phyloP scores from a whole-genome alignment of 1,284 basidiomycete genomes.

The Ustanciosporium gigantosporum region DNA sequence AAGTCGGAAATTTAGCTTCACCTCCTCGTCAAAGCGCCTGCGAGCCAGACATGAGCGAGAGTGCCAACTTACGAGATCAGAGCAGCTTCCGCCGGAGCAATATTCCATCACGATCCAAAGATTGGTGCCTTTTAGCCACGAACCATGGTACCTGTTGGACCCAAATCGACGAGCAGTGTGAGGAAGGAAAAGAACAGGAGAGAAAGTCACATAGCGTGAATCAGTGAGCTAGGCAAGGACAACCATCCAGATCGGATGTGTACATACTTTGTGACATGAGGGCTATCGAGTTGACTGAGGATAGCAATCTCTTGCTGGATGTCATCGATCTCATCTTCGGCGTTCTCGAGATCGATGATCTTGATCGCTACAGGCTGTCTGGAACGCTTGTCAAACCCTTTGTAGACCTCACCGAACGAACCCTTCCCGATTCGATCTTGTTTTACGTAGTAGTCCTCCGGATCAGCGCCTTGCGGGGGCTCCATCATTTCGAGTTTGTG shows the following conservation, averaged over 20 bases:
- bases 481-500: conserved; percentile 33
- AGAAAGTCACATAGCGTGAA: not conserved
- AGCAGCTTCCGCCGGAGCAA: conserved; percentile 66
- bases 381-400: conserved; percentile 49
- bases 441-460: conserved; percentile 72
- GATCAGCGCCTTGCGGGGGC: conserved; percentile 48
- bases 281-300: conserved; percentile 93
- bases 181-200: not conserved
- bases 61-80: conserved; percentile 63
- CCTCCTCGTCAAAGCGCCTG: too few species aligned
- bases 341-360: conserved; percentile 97
- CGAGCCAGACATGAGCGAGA: too few species aligned
- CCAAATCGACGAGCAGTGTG: too few species aligned
- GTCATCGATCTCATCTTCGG: conserved; percentile 99
- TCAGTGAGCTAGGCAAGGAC: not conserved
- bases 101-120: conserved; percentile 99
- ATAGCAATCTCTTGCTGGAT: conserved; percentile 99
- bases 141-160: conserved; percentile 81
- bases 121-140: conserved; percentile 86
- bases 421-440: conserved; percentile 79
- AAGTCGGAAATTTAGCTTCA: not conserved
- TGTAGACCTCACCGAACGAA: conserved; percentile 60
- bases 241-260: too few species aligned
- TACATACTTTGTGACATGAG: conserved; percentile 81
- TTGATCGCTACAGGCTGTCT: conserved; percentile 70